Percentiles rank a stretch among this genome's conserved stretches.
Evolutionary conservation across 2,329 filamentous ascomycete genomes (phyloP).

Genomic region (Aspergillus fijiensis): DNA sequence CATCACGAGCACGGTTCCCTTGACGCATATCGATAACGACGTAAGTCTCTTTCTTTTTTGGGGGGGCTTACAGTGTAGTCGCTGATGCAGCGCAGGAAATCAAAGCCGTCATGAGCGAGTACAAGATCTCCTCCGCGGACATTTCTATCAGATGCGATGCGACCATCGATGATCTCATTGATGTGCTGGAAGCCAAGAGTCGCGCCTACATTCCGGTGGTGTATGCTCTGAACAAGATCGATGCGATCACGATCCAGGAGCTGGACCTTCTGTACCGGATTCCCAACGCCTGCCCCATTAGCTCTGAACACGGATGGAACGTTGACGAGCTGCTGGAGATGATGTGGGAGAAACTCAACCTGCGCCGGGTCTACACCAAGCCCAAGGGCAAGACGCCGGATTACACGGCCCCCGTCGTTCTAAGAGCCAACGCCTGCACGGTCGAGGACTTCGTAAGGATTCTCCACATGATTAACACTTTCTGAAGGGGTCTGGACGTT

Average conservation of each 20-base stretch:
- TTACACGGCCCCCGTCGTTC: slow-evolving; percentile 86
- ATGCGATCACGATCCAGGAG: slow-evolving; percentile 96
- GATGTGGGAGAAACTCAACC: slow-evolving; percentile 97
- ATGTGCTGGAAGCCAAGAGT: slow-evolving; percentile 89
- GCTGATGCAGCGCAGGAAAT: slow-evolving; percentile 62
- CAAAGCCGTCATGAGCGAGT: slow-evolving; percentile 96
- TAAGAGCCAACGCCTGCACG: slow-evolving; percentile 77
- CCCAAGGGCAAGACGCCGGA: slow-evolving; percentile 94
- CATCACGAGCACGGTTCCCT: slow-evolving; percentile 89
- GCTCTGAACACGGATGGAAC: slow-evolving; percentile 97
- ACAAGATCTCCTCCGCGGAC: slow-evolving; percentile 93
- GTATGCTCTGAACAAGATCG: slow-evolving; percentile 98
- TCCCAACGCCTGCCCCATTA: slow-evolving; percentile 94
- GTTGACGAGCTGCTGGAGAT: slow-evolving; percentile 92
- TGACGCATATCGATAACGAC: slow-evolving; percentile 89
- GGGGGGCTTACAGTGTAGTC: not conserved
- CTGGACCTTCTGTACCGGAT: slow-evolving; percentile 94
- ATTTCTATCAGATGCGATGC: slow-evolving; percentile 97
- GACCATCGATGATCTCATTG: slow-evolving; percentile 94
- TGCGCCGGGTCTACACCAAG: slow-evolving; percentile 94
- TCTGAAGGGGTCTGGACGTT: not conserved
- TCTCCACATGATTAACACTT: slow-evolving; percentile 1
- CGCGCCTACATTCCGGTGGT: slow-evolving; percentile 98
- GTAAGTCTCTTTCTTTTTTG: slow-evolving; percentile 32
- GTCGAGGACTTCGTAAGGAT: slow-evolving; percentile 92